These are phyloP conservation scores for Vigna nakashimae DNA, from an alignment of 306 rosid species.

Conservation along the genomic window DNA sequence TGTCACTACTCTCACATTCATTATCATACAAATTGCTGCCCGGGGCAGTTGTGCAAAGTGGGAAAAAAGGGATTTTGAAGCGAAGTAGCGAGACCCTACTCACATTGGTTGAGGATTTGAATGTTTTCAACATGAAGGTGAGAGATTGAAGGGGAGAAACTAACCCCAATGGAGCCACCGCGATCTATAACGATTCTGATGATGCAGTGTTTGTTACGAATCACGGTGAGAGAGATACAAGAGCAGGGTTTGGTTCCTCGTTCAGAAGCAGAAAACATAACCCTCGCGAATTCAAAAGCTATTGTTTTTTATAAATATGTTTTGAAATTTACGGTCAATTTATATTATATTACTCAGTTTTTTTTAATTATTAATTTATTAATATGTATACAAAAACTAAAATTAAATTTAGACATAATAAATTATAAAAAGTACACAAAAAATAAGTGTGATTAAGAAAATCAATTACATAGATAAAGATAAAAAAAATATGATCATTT, in stretches of 20 bases:
- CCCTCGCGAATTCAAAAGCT: too few relatives aligned
- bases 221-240: not conserved
- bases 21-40: conserved; percentile 17
- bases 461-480: too few relatives aligned
- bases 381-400: too few relatives aligned
- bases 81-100: conserved; percentile 44
- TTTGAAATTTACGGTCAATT: too few relatives aligned
- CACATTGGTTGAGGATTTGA: conserved; percentile 40
- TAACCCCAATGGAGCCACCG: conserved; percentile 23
- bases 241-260: not conserved
- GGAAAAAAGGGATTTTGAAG: conserved; percentile 51
- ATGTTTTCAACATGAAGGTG: conserved; percentile 55
- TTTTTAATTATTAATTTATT: too few relatives aligned
- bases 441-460: not conserved
- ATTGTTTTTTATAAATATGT: too few relatives aligned
- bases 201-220: not conserved
- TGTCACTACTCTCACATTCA: conserved; percentile 56
- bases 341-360: too few relatives aligned
- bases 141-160: conserved; percentile 28
- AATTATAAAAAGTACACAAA: not conserved
- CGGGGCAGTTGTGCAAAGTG: conserved; percentile 52
- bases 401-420: too few relatives aligned
- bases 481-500: too few relatives aligned
- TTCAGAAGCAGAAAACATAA: not conserved
- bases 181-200: not conserved